Percentiles rank a stretch among this genome's conserved stretches.
phyloP scores from a whole-genome alignment of 2,329 filamentous ascomycete species.

The Rosellinia necatrix region DNA sequence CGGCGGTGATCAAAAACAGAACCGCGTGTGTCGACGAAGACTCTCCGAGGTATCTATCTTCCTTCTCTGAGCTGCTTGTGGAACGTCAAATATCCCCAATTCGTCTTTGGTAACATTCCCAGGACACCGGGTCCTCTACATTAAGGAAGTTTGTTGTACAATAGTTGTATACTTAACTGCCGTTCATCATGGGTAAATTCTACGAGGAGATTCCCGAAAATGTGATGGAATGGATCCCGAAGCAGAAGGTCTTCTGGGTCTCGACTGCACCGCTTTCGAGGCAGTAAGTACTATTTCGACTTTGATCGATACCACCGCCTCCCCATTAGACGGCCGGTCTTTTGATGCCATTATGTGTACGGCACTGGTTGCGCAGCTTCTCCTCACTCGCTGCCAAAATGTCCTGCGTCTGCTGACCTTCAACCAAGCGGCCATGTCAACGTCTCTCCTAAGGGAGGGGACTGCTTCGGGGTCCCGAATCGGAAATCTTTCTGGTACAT shows the following conservation, averaged over 20 bases:
- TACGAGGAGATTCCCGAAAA: slow-evolving; percentile 40
- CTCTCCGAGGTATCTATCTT: too few species aligned
- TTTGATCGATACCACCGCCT: neutral
- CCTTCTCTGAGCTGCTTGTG: too few species aligned
- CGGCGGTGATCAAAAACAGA: too few species aligned
- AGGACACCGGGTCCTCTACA: too few species aligned
- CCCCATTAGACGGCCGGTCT: too few species aligned
- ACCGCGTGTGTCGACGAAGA: too few species aligned
- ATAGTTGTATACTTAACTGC: too few species aligned
- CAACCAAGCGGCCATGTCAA: slow-evolving; percentile 65
- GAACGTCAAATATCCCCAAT: too few species aligned
- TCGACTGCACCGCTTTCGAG: slow-evolving; percentile 68
- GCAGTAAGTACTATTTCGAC: slow-evolving; percentile 12
- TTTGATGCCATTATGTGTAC: too few species aligned
- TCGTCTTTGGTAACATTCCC: neutral
- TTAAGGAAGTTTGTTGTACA: too few species aligned
- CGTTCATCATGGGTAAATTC: slow-evolving; percentile 38
- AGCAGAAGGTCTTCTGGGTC: slow-evolving; percentile 76
- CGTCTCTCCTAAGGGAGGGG: slow-evolving; percentile 74
- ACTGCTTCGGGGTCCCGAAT: slow-evolving; percentile 45
- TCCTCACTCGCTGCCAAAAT: neutral
- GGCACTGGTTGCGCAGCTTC: too few species aligned
- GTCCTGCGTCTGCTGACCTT: neutral
- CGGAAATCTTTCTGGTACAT: slow-evolving; percentile 59
- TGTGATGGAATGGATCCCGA: slow-evolving; percentile 65